Evolutionary conservation across 2,329 filamentous ascomycete genomes (phyloP).

Genomic region (Fusarium kyushuense): DNA sequence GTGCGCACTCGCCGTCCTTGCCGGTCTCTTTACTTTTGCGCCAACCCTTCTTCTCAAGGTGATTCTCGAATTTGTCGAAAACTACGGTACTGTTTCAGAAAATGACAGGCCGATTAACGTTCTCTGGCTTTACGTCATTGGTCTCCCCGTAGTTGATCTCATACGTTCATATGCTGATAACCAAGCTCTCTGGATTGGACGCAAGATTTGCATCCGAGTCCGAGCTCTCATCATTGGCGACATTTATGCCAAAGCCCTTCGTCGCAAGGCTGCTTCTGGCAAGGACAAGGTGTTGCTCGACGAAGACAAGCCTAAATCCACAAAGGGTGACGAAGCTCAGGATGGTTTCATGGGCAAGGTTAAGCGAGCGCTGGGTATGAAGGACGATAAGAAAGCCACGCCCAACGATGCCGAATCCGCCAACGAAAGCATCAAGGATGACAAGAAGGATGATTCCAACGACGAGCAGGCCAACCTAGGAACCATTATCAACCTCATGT

Average conservation of each 20-base stretch:
- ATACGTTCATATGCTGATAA: constrained; percentile 86
- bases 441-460: constrained; percentile 52
- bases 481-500: constrained; percentile 99
- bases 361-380: constrained; percentile 71
- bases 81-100: constrained; percentile 75
- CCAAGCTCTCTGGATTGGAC: constrained; percentile 90
- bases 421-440: constrained; percentile 52
- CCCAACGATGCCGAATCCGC: constrained; percentile 52
- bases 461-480: constrained; percentile 90
- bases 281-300: constrained; percentile 78
- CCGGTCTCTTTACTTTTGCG: constrained; percentile 87
- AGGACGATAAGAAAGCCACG: constrained; percentile 60
- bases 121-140: constrained; percentile 94
- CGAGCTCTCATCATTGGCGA: constrained; percentile 97
- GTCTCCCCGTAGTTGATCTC: constrained; percentile 85
- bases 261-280: constrained; percentile 86
- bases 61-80: constrained; percentile 94
- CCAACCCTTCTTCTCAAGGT: constrained; percentile 91
- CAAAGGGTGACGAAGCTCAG: constrained; percentile 51
- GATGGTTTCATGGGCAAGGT: constrained; percentile 61
- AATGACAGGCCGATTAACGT: constrained; percentile 82
- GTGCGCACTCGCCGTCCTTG: constrained; percentile 81
- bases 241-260: constrained; percentile 94
- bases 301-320: constrained; percentile 56
- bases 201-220: constrained; percentile 92